Percentiles rank a stretch among this genome's conserved stretches.
phyloP scores from a whole-genome alignment of 352 stramenopile genomes.

The Plasmopara viticola region DNA sequence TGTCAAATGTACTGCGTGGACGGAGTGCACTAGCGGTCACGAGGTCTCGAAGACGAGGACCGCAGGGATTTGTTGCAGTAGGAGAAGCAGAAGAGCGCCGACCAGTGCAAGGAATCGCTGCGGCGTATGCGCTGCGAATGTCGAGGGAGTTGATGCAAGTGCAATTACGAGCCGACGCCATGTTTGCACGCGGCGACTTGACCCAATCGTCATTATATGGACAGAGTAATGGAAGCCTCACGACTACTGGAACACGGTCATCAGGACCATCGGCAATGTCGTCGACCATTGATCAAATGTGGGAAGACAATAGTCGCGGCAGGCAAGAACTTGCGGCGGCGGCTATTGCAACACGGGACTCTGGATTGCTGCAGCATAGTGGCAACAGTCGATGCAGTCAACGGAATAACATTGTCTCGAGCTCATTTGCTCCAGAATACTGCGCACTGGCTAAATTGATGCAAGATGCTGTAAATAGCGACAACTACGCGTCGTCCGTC shows the following conservation, averaged over 20 bases:
- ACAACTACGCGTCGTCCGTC: constrained; percentile 76
- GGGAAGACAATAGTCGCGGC: constrained; percentile 50
- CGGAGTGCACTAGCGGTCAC: constrained; percentile 6
- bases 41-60: constrained; percentile 15
- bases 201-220: constrained; percentile 38
- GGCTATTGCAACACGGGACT: constrained; percentile 16
- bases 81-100: constrained; percentile 27
- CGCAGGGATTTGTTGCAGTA: constrained; percentile 21
- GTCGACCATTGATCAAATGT: constrained; percentile 44
- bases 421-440: constrained; percentile 46
- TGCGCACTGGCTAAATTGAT: constrained; percentile 62
- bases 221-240: constrained; percentile 5
- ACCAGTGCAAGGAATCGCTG: constrained; percentile 52
- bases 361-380: constrained; percentile 6
- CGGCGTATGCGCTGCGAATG: constrained; percentile 69
- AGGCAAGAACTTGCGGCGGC: constrained; percentile 35
- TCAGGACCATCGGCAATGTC: constrained; percentile 9
- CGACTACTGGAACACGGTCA: constrained; percentile 23
- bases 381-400: constrained; percentile 7
- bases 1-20: constrained; percentile 57
- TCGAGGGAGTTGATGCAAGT: constrained; percentile 70
- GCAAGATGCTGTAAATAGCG: constrained; percentile 51
- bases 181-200: constrained; percentile 67
- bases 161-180: constrained; percentile 55
- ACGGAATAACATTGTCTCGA: constrained; percentile 25